A percentile compares a stretch with the other conserved stretches of the same genome.
Conservation (phyloP, 2,329 filamentous ascomycete species). For the Hypoxylon sp. region DNA sequence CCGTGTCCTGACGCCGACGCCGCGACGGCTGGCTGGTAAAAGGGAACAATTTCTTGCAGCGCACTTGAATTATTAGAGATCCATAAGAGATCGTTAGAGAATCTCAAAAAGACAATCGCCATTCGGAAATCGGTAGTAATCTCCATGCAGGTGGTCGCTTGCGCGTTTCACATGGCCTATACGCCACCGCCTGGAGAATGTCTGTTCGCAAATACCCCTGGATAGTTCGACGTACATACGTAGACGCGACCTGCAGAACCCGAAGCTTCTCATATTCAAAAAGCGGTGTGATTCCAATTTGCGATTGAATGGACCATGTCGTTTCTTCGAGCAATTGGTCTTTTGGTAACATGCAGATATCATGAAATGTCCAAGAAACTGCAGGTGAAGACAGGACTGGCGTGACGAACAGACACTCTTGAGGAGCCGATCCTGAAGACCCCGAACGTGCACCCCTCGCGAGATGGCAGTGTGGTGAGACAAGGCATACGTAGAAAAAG, state of each 20-base stretch:
- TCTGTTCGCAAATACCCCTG: conserved; percentile 34
- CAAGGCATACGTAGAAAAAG: conserved; percentile 14
- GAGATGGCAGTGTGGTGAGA: conserved; percentile 24
- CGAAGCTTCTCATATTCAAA: conserved; percentile 15
- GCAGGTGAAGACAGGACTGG: conserved; percentile 6
- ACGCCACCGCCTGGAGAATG: conserved; percentile 35
- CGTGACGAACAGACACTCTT: conserved; percentile 30
- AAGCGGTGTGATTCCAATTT: conserved; percentile 28
- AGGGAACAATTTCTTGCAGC: conserved; percentile 8
- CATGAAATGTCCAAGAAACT: conserved; percentile 3
- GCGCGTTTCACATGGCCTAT: conserved; percentile 38
- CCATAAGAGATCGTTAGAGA: conserved; percentile 10
- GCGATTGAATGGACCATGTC: conserved; percentile 18
- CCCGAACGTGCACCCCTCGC: conserved; percentile 26
- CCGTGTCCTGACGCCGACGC: conserved; percentile 6
- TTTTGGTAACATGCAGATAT: background rate
- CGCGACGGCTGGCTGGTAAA: conserved; percentile 15
- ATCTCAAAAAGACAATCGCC: conserved; percentile 22
- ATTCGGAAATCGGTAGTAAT: conserved; percentile 18
- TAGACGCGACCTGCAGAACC: conserved; percentile 30
- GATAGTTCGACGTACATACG: conserved; percentile 30
- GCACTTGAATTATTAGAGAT: background rate
- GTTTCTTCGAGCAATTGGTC: background rate
- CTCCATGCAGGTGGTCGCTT: conserved; percentile 33
- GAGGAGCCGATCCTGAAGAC: conserved; percentile 23